Evolutionary conservation across 345 rosid species (phyloP).

Genomic region (Fremontodendron californicum): DNA sequence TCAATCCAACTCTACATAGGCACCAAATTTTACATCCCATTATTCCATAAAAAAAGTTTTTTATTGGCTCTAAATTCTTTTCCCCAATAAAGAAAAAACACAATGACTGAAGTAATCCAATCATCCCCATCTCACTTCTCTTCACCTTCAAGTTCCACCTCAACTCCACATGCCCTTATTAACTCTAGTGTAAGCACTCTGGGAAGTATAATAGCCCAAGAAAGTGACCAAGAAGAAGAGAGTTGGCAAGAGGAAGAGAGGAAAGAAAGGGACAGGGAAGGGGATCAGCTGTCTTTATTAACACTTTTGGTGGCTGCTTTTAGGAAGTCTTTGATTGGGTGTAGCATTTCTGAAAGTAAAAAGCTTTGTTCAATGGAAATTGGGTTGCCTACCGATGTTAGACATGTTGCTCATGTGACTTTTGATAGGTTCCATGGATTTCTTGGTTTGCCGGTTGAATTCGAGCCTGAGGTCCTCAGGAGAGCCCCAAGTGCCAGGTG

Average conservation of each 20-base stretch:
- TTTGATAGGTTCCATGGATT: conserved; percentile 98
- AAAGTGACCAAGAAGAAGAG: conserved; percentile 22
- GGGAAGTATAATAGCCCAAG: conserved; percentile 25
- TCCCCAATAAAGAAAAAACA: conserved; percentile 18
- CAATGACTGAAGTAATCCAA: conserved; percentile 76
- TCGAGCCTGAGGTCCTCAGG: conserved; percentile 93
- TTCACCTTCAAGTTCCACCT: conserved; percentile 82
- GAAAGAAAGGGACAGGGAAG: conserved; percentile 30
- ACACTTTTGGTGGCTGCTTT: conserved; percentile 61
- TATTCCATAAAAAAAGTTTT: conserved; percentile 18
- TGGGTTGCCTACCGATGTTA: conserved; percentile 88
- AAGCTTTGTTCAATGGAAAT: conserved; percentile 86
- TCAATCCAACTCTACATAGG: conserved; percentile 74
- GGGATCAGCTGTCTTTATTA: conserved; percentile 60
- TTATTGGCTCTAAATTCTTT: conserved; percentile 39
- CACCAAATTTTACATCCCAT: conserved; percentile 21
- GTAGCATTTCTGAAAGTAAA: conserved; percentile 49
- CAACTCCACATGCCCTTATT: conserved; percentile 48
- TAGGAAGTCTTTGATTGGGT: conserved; percentile 75
- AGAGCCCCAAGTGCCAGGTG: conserved; percentile 97
- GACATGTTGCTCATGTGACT: conserved; percentile 98
- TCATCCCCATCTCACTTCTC: conserved; percentile 77
- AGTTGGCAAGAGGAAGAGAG: conserved; percentile 13
- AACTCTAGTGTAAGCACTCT: conserved; percentile 23
- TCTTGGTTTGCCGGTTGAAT: conserved; percentile 96